These are phyloP conservation scores for Globisporangium uncinulatum DNA, from an alignment of 352 stramenopile genomes.

Conservation along the genomic window DNA sequence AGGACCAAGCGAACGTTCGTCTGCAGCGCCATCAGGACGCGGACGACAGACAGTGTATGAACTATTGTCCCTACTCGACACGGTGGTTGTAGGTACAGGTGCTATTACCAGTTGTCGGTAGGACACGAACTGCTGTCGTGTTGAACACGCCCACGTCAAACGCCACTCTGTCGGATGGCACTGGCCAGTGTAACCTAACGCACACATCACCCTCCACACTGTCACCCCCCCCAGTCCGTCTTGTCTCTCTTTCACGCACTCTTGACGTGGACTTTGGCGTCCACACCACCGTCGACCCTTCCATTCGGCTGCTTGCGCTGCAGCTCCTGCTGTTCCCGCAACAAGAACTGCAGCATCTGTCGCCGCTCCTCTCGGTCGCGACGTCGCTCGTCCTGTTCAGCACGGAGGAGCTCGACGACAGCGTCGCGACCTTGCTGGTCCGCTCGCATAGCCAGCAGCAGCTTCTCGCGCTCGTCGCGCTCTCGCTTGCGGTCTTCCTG, in stretches of 20 bases:
- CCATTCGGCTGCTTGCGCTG: background rate
- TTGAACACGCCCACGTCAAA: no score
- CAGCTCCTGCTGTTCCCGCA: constrained; percentile 9
- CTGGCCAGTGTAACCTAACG: no score
- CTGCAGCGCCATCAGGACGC: background rate
- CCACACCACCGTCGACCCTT: background rate
- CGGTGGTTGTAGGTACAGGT: no score
- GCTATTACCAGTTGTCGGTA: no score
- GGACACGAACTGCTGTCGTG: no score
- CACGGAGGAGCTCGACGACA: constrained; percentile 7
- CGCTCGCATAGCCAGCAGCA: constrained; percentile 4
- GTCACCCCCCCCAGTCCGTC: background rate
- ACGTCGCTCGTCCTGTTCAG: constrained; percentile 8
- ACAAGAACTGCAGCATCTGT: constrained; percentile 9
- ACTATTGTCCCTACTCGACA: no score
- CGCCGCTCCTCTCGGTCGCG: constrained; percentile 8
- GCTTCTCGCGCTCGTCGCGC: background rate
- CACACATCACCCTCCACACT: background rate
- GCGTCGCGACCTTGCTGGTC: constrained; percentile 10
- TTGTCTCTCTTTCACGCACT: background rate
- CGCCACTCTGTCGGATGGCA: no score
- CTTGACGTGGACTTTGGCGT: background rate
- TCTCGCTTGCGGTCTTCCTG: constrained; percentile 4
- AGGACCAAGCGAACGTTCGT: background rate
- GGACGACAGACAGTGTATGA: no score